Base-by-base conservation (phyloP, 2,329 filamentous ascomycete genomes). In the Pestalotiopsis sp. region DNA sequence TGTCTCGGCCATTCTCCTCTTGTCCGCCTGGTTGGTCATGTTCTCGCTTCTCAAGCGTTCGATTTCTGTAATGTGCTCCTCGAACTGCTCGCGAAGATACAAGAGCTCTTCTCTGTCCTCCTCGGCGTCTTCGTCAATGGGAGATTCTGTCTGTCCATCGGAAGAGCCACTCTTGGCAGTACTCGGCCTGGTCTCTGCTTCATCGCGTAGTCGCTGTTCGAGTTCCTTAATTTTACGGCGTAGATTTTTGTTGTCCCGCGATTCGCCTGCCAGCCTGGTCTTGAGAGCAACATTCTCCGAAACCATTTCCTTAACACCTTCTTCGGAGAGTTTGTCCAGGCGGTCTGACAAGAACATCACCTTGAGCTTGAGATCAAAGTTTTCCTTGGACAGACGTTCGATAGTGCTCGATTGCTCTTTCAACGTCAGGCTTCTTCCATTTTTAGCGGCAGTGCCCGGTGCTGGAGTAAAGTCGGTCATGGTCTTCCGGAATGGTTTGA, bases 361-460 rank as follows among this genome's bases (percentile, higher is more conserved):
- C 79, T 97, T 97, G 81, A 98, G 90, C 81, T 98, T 98, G 67
- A 98, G 83, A 78, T 98, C 95, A 78, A 98, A 99, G 73, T 99
- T 99, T 80, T 99, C 96, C 81, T 99, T 99, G 70, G 94, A 97
- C 2, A 98, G 86, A 69, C 95, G 91, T 80, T 99, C 96, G 72
- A 99, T 98, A 14, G 95, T 98, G 81, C 92, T 97, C 78, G 95
- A 97, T 80, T 99, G 96, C 80, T 99, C 96, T 79, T 98, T 98
- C 56, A 99, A 84, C 0, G 96, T 98, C 81, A 99, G 84, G 73
- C 89, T 93, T 75, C 88, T 90, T 23, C 90, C 90, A 59, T 86
- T 85, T 58, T 89, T 85, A 38, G 84, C 83, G 0, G 85, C 85
- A 31, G 86, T 85, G 9, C 83, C 81, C 3, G 81, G 82, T 14